phyloP scores from a whole-genome alignment of 257 asterid species.

The Rauvolfia tetraphylla region DNA sequence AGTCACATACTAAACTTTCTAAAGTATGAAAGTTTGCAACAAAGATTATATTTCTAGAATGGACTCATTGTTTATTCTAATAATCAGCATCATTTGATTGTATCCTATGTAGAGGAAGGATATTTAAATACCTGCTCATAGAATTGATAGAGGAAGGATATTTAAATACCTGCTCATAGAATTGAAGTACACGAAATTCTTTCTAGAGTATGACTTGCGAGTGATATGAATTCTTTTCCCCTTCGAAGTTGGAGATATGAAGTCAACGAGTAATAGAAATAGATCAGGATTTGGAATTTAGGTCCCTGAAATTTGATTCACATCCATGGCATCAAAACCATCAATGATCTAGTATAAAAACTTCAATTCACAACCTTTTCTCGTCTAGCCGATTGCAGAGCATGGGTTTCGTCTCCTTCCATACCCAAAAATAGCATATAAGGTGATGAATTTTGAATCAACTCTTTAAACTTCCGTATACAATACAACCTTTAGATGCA shows the following conservation, averaged over 20 bases:
- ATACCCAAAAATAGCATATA: not conserved
- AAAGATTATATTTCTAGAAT: not conserved
- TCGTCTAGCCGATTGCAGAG: not conserved
- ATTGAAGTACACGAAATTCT: not conserved
- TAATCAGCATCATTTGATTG: not conserved
- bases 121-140: no score
- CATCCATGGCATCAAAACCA: not conserved
- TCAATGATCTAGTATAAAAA: not conserved
- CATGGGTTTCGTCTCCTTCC: not conserved
- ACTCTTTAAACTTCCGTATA: not conserved
- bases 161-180: not conserved
- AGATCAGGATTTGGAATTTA: not conserved
- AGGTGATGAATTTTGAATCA: not conserved
- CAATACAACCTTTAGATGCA: not conserved
- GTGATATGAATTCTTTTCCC: no score
- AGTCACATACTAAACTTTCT: not conserved
- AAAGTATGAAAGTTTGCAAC: not conserved
- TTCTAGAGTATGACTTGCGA: not conserved
- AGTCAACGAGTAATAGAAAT: not conserved
- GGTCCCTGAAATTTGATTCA: not conserved
- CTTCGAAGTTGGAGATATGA: no score
- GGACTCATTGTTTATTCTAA: not conserved
- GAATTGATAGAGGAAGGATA: no score
- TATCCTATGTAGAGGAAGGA: not conserved
- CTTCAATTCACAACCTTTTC: not conserved